Base-by-base conservation (phyloP, 192 early-diverging fungal genomes). In the Entophlyctis luteolus region DNA sequence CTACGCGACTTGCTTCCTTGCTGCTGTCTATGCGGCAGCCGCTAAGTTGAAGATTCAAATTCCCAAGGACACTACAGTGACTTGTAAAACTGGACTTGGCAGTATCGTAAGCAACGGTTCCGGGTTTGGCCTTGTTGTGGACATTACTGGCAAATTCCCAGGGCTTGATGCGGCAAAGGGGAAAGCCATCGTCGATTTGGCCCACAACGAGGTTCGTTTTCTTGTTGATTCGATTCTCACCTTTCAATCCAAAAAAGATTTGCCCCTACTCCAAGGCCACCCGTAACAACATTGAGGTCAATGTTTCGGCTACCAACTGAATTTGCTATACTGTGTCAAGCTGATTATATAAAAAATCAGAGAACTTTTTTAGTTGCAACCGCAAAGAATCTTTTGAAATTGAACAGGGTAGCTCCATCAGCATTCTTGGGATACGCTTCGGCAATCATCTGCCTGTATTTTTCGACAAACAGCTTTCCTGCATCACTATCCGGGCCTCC, bases 241-340 rank as follows among this genome's bases (percentile, higher is more conserved):
- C 29, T 2, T 14, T 60, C 20, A 45, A 23, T 31, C 33, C 1
- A n/a, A 12, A 10, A 73, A 0, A 74, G 57, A 59, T 72, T 8
- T 80, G 79, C 70, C 79, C 79, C 14, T 80, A 80, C 66, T 70
- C 65, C 22, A 53, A 65, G 16, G 79, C 79, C 8, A 75, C 71
- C 28, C 35, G 65, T 2, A 57, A 60, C 25, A 77, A 77, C 71
- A 75, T 80, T 62, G 70, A 39, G 1, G 70, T 71, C 4, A 65
- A 62, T 38, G 37, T 66, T 27, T 23, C 16, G 35, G 63, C 55
- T 37, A 34, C 23, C 18, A 14, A 23, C 31, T 56, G 28, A 56
- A 31, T 25, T 56, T 4, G n/a, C 39, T n/a, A 56, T 56, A 33
- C 8, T 12, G 23, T 32, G 55, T 34, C 4, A 33, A 56, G 8